Evolutionary conservation across 495 filamentous ascomycete genomes (phyloP).

Genomic region (Penicillium antarcticum): DNA sequence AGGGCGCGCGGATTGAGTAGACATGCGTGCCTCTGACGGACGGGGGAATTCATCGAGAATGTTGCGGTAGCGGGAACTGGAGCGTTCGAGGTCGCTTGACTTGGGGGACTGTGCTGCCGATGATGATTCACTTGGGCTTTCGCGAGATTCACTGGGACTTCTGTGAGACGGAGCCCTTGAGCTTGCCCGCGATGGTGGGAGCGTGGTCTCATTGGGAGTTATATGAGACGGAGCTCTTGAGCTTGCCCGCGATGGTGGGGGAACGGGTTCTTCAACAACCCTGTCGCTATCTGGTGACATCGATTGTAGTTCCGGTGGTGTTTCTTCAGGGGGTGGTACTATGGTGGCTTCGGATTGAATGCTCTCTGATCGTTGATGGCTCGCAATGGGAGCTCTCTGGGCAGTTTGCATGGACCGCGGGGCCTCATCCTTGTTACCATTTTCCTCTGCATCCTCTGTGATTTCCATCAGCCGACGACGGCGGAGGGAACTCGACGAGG

Average conservation of each 20-base stretch:
- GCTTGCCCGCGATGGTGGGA: slow-evolving; percentile 18
- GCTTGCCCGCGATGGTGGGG: slow-evolving; percentile 19
- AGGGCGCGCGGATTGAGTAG: slow-evolving; percentile 64
- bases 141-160: slow-evolving; percentile 12
- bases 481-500: slow-evolving; percentile 77
- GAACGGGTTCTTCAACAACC: slow-evolving; percentile 9
- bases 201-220: neutral
- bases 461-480: slow-evolving; percentile 81
- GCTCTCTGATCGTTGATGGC: slow-evolving; percentile 29
- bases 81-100: slow-evolving; percentile 17
- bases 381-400: slow-evolving; percentile 14
- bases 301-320: slow-evolving; percentile 11
- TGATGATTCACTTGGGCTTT: slow-evolving; percentile 15
- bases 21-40: slow-evolving; percentile 39
- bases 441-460: slow-evolving; percentile 76
- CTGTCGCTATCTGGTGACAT: slow-evolving; percentile 18
- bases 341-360: slow-evolving; percentile 39
- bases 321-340: slow-evolving; percentile 25
- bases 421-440: slow-evolving; percentile 50
- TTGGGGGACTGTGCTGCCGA: slow-evolving; percentile 16
- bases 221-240: slow-evolving; percentile 9
- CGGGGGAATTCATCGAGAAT: slow-evolving; percentile 41
- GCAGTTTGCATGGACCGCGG: slow-evolving; percentile 1
- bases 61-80: slow-evolving; percentile 17
- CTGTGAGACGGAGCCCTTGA: slow-evolving; percentile 9